Conservation (phyloP, 2,329 filamentous ascomycete species). For the Anthostomella pinea region DNA sequence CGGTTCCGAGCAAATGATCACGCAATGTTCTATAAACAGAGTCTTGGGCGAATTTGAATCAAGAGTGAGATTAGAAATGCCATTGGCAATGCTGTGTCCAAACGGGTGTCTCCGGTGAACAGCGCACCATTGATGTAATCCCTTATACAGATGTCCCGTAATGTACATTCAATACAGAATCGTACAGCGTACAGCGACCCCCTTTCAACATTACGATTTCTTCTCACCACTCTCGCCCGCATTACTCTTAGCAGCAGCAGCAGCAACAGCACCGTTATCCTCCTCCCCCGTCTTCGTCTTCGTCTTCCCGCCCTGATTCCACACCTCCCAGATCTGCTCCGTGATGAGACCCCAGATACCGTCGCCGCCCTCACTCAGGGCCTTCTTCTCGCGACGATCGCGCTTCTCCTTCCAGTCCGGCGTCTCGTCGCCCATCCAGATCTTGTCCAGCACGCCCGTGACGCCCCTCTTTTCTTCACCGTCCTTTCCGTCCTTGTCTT, state of each 20-base stretch:
- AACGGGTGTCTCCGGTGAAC: no score
- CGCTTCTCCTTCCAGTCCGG: slow-evolving; percentile 54
- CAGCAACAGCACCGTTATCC: no score
- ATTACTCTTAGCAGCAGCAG: no score
- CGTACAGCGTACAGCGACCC: no score
- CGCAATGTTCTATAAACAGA: no score
- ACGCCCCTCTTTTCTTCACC: slow-evolving; percentile 10
- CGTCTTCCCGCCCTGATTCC: slow-evolving; percentile 24
- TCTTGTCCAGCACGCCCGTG: slow-evolving; percentile 39
- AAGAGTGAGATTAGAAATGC: no score
- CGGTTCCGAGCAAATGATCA: no score
- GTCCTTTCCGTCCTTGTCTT: slow-evolving; percentile 4
- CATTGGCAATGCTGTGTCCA: no score
- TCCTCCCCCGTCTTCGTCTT: slow-evolving; percentile 26
- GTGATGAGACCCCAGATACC: slow-evolving; percentile 55
- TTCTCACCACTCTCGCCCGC: slow-evolving; percentile 27
- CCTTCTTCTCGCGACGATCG: slow-evolving; percentile 49
- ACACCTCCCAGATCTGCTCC: slow-evolving; percentile 57
- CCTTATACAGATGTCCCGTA: slow-evolving; percentile 1
- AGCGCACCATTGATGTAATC: neutral
- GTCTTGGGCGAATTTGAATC: no score
- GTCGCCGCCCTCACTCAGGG: slow-evolving; percentile 51
- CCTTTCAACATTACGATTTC: slow-evolving; percentile 7
- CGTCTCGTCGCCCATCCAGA: slow-evolving; percentile 60
- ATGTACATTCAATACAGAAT: slow-evolving; percentile 10